Percentiles rank a stretch among this genome's conserved stretches.
phyloP scores from a whole-genome alignment of 2,329 filamentous ascomycete species.

The Lasiodiplodia theobromae region DNA sequence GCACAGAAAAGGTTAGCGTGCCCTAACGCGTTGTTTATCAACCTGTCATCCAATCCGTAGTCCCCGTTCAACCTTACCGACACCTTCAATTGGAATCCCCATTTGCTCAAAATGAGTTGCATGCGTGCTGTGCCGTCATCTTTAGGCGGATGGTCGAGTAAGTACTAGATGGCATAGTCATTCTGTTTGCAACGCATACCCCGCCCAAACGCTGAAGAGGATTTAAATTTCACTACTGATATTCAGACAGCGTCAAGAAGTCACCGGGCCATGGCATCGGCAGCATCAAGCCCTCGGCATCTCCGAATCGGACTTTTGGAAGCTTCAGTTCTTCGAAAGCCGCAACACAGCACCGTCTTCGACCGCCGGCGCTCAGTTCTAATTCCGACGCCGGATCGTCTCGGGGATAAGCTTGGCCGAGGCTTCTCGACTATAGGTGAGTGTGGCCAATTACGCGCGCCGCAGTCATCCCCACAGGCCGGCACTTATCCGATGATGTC shows the following conservation, averaged over 20 bases:
- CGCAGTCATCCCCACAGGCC: neutral
- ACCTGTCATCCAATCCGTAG: neutral
- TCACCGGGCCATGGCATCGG: neutral
- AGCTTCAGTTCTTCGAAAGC: neutral
- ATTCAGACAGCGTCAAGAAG: neutral
- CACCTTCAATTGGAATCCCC: neutral
- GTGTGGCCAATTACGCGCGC: neutral
- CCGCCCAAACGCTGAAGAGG: no score
- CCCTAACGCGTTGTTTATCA: neutral
- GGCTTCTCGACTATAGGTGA: neutral
- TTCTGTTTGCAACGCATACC: slow-evolving; percentile 1
- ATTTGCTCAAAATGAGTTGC: neutral
- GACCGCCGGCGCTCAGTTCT: slow-evolving; percentile 7
- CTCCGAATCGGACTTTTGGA: slow-evolving; percentile 1
- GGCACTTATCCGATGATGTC: slow-evolving; percentile 25
- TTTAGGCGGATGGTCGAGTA: neutral
- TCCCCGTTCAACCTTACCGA: neutral
- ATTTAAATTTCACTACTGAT: neutral
- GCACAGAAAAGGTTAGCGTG: neutral
- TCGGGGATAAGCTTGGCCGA: slow-evolving; percentile 19
- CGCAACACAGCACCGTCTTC: neutral
- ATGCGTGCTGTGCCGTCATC: neutral
- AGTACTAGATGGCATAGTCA: slow-evolving; percentile 9
- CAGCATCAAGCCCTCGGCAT: neutral
- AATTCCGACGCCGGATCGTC: slow-evolving; percentile 11